Percentiles rank a stretch among this genome's conserved stretches.
phyloP scores from a whole-genome alignment of 352 stramenopile genomes.

The Globisporangium sylvaticum region DNA sequence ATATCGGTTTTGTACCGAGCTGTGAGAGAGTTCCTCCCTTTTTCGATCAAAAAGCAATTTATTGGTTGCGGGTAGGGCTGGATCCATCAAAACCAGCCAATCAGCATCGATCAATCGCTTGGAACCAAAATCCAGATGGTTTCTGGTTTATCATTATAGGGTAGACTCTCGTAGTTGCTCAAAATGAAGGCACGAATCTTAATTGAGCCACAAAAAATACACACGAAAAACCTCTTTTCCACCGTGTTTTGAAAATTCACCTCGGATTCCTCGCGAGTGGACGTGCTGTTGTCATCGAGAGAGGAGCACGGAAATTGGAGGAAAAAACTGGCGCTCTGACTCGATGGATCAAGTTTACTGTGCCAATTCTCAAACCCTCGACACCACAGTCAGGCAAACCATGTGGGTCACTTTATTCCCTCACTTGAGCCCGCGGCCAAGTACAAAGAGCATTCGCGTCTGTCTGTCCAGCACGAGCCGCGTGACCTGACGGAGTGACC shows the following conservation, averaged over 20 bases:
- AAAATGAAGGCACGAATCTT: neutral
- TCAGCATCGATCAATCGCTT: neutral
- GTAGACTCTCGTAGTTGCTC: neutral
- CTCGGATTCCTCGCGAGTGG: neutral
- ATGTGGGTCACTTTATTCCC: conserved; percentile 4
- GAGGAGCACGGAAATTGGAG: neutral
- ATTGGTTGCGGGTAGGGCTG: neutral
- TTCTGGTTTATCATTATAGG: neutral
- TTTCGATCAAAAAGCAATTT: neutral
- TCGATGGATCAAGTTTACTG: neutral
- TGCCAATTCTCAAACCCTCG: neutral
- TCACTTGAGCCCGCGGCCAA: conserved; percentile 13
- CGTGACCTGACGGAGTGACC: neutral
- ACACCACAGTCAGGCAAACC: neutral
- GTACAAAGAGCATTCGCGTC: conserved; percentile 8
- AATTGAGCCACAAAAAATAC: neutral
- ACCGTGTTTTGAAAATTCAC: neutral
- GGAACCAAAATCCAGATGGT: neutral
- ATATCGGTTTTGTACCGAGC: no score
- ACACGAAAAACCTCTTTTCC: neutral
- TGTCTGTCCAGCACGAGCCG: neutral
- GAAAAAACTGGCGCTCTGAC: neutral
- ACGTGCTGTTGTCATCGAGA: neutral
- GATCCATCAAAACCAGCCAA: neutral
- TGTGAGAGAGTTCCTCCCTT: neutral